Evolutionary conservation across 768 basidiomycete species (phyloP), one percentile per base, ranked within the genome.

Genomic region (Pulveroboletus sp.): DNA sequence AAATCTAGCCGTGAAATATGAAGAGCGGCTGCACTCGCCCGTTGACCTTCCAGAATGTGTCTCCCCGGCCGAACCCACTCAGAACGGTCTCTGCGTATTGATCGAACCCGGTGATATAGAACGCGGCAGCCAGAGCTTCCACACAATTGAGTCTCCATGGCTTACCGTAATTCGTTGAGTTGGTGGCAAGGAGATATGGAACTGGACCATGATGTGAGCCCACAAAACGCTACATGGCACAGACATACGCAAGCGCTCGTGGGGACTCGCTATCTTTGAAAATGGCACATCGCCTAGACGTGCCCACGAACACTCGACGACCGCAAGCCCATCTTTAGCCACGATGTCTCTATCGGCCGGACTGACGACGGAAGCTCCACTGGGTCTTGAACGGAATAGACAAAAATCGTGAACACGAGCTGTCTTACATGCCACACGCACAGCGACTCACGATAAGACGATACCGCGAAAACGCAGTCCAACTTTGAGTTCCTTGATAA

Each of bases 231-330:
- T 4, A 37, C 41, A 12, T 11, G 43, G 11, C 18, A 49, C 38
- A 9, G 0, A 78, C 91, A 54, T 60, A 96, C 94, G 62, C 39
- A 98, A 64, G 8, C 96, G 79, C 73, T 99, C 96, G 58, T 98
- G 79, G 1, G 95, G 93, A 56, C 90, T 92, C 6, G 87, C 78
- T 55, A 98, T 95, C 71, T 97, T 98, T 44, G 77, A 73, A 64
- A 96, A 99, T 1, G 96, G 96, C 8, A 99, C 85, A 49, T 98
- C 96, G 40, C 91, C 91, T 8, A 98, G 69, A 18, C 93, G 80
- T 1, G 96, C 95, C 96, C 96, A 99, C 4, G 92, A 95, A 66
- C 95, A 98, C 65, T 99, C 96, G 2, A 99, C 91, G n/a, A 99
- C 96, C 1, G 95, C 96, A 6, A 97, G 70, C 0, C 96, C 96